These are phyloP conservation scores for Lichtheimia corymbifera DNA, from an alignment of 371 early-diverging fungal species.

Conservation along the genomic window DNA sequence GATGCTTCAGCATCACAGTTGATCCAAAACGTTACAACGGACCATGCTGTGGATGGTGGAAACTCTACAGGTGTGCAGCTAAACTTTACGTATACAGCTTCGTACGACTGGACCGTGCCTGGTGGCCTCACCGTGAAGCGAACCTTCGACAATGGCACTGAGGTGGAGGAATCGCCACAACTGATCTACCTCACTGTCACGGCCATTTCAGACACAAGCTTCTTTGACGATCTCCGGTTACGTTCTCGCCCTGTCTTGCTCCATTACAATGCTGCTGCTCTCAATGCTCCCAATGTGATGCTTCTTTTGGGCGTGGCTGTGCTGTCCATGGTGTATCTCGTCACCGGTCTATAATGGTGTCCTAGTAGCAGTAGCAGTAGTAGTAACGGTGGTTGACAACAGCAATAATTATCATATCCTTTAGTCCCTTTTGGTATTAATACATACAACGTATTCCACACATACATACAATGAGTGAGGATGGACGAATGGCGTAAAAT, in stretches of 20 bases:
- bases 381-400: no score
- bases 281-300: not conserved
- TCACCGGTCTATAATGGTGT: no score
- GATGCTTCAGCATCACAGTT: conserved; percentile 15
- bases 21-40: conserved; percentile 21
- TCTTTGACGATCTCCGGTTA: not conserved
- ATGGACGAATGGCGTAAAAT: no score
- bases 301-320: not conserved
- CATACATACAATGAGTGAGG: no score
- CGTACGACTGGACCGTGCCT: conserved; percentile 43
- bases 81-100: conserved; percentile 20
- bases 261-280: conserved; percentile 10
- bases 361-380: no score
- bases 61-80: conserved; percentile 35
- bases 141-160: not conserved
- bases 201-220: not conserved
- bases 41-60: conserved; percentile 22
- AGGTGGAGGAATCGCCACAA: not conserved
- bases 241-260: conserved; percentile 9
- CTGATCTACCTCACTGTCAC: conserved; percentile 11
- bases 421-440: no score
- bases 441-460: no score
- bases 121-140: conserved; percentile 16
- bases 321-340: not conserved
- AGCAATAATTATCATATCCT: no score